A percentile compares a stretch with the other conserved stretches of the same genome.
Conservation (phyloP, 2,329 filamentous ascomycete genomes). For the Paecilomyces variotii region DNA sequence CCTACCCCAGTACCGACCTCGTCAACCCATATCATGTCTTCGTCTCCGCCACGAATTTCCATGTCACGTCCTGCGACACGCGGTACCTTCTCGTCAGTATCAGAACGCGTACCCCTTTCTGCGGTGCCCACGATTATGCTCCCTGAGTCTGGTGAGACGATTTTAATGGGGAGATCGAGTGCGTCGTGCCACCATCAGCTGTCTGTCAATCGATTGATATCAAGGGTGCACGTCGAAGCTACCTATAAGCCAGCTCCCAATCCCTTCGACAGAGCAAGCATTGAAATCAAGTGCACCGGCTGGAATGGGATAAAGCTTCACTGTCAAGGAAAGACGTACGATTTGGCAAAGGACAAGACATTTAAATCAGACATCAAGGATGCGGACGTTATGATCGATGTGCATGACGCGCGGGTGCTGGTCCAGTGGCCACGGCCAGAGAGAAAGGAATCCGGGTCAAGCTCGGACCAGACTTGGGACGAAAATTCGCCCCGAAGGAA, state of each 20-base stretch:
- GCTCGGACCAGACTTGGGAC: constrained; percentile 67
- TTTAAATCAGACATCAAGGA: constrained; percentile 85
- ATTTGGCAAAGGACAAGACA: constrained; percentile 76
- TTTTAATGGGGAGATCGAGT: constrained; percentile 87
- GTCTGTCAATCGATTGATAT: constrained; percentile 84
- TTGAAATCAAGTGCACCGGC: constrained; percentile 84
- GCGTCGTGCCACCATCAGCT: constrained; percentile 94
- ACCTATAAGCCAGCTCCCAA: constrained; percentile 65
- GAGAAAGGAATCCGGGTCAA: constrained; percentile 43
- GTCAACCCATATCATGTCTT: constrained; percentile 82
- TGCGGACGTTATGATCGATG: constrained; percentile 88
- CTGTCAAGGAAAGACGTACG: constrained; percentile 79
- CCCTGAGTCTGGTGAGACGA: constrained; percentile 67
- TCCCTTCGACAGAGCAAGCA: constrained; percentile 62
- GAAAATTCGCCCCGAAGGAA: constrained; percentile 36
- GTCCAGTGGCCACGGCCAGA: constrained; percentile 70
- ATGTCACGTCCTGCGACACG: constrained; percentile 46
- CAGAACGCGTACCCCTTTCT: constrained; percentile 75
- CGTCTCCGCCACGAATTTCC: constrained; percentile 61
- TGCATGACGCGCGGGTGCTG: constrained; percentile 84
- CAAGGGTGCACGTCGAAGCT: constrained; percentile 85
- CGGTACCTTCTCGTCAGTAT: constrained; percentile 49
- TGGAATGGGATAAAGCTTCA: constrained; percentile 95
- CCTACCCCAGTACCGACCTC: constrained; percentile 92
- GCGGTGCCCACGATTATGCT: constrained; percentile 77